Evolutionary conservation across 2,329 filamentous ascomycete genomes (phyloP).

Genomic region (Tolypocladium nubicola): DNA sequence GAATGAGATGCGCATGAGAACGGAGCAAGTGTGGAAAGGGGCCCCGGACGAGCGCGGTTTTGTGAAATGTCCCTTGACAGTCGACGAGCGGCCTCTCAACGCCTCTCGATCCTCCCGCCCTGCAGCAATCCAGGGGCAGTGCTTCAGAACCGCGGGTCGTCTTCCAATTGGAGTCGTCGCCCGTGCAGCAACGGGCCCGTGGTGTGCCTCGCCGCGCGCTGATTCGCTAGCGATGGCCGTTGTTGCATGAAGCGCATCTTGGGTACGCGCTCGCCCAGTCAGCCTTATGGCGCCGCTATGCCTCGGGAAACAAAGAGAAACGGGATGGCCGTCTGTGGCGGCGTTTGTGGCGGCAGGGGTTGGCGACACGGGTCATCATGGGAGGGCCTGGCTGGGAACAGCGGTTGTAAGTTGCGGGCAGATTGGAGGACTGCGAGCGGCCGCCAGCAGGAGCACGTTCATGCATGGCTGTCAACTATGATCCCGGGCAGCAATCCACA

Average conservation of each 20-base stretch:
- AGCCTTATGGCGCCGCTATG: slow-evolving; percentile 7
- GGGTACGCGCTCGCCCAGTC: slow-evolving; percentile 10
- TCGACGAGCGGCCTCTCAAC: background rate
- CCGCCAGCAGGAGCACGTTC: background rate
- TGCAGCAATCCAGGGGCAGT: slow-evolving; percentile 1
- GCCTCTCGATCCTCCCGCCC: background rate
- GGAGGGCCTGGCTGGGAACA: background rate
- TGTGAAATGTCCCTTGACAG: background rate
- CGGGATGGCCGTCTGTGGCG: background rate
- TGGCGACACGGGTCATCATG: background rate
- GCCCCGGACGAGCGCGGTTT: background rate
- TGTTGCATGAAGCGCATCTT: slow-evolving; percentile 17
- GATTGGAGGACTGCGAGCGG: background rate
- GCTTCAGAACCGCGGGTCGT: background rate
- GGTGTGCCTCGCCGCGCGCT: slow-evolving; percentile 1
- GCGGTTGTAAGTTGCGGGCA: background rate
- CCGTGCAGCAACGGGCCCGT: background rate
- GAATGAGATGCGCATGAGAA: background rate
- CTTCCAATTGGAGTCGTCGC: background rate
- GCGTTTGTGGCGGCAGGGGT: background rate
- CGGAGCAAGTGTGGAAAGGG: background rate
- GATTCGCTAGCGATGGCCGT: slow-evolving; percentile 19
- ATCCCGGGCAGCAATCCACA: background rate
- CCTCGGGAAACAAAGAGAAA: background rate
- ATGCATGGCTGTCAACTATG: background rate